These are phyloP conservation scores for Pythium insidiosum DNA, from an alignment of 352 stramenopile genomes.

Conservation along the genomic window DNA sequence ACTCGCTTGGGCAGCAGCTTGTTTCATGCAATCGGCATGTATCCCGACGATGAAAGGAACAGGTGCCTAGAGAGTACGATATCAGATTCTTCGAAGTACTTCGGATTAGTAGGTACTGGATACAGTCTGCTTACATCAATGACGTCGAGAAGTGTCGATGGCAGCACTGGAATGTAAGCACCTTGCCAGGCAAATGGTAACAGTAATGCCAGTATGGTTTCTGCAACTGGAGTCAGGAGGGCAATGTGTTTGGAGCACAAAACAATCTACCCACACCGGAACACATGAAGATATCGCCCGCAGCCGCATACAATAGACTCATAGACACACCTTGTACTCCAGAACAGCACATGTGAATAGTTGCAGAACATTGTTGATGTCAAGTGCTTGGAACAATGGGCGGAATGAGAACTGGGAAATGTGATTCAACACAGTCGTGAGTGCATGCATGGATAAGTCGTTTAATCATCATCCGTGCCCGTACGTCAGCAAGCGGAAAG, in stretches of 20 bases:
- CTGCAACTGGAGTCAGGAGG: constrained; percentile 86
- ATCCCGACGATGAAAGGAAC: constrained; percentile 93
- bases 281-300: too few species aligned
- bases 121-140: constrained; percentile 67
- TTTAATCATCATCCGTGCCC: too few species aligned
- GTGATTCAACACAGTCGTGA: not conserved
- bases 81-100: not conserved
- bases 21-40: constrained; percentile 72
- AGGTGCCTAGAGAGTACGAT: constrained; percentile 44
- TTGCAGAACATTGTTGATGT: constrained; percentile 88
- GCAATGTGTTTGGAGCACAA: constrained; percentile 87
- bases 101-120: not conserved
- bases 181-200: constrained; percentile 94
- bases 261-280: too few species aligned
- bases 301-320: not conserved
- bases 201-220: constrained; percentile 88
- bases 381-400: constrained; percentile 89
- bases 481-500: constrained; percentile 87
- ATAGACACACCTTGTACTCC: constrained; percentile 70
- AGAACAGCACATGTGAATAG: constrained; percentile 87
- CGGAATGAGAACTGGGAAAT: constrained; percentile 86
- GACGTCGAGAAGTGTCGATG: constrained; percentile 88
- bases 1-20: constrained; percentile 42
- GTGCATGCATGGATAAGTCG: too few species aligned
- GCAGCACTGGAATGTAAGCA: constrained; percentile 91